Conservation (phyloP, 2,329 filamentous ascomycete species). For the Colletotrichum nymphaeae region DNA sequence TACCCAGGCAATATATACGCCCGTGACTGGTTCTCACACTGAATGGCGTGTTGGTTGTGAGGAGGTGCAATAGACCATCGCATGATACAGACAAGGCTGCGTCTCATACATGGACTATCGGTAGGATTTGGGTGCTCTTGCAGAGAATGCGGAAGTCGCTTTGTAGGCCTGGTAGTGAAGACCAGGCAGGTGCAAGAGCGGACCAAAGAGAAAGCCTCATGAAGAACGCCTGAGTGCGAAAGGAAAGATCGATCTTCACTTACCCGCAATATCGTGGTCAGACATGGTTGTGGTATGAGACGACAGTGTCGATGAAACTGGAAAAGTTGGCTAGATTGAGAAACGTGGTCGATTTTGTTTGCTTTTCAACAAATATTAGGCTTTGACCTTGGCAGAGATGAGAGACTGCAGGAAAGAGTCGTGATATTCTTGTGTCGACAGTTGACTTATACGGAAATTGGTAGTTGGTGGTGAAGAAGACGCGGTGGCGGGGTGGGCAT, state of each 20-base stretch:
- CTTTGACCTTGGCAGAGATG: neutral
- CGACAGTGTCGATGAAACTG: slow-evolving; percentile 4
- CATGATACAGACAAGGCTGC: neutral
- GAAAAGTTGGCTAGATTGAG: neutral
- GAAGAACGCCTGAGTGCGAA: neutral
- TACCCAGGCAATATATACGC: neutral
- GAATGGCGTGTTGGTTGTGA: neutral
- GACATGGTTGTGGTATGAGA: slow-evolving; percentile 60
- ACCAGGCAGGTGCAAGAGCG: neutral
- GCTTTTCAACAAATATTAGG: neutral
- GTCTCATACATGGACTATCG: neutral
- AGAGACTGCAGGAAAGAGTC: neutral
- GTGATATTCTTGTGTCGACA: neutral
- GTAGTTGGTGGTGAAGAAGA: slow-evolving; percentile 6
- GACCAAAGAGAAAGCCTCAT: neutral
- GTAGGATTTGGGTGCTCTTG: neutral
- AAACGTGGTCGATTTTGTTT: neutral
- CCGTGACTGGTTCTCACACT: neutral
- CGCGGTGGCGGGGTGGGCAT: slow-evolving; percentile 10
- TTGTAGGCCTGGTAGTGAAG: no score
- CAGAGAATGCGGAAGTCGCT: neutral
- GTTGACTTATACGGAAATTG: slow-evolving; percentile 12
- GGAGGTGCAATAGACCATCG: neutral
- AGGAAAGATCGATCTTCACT: slow-evolving; percentile 45
- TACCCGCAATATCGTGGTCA: slow-evolving; percentile 74